phyloP scores from a whole-genome alignment of 257 asterid species.

The Prunella vulgaris region DNA sequence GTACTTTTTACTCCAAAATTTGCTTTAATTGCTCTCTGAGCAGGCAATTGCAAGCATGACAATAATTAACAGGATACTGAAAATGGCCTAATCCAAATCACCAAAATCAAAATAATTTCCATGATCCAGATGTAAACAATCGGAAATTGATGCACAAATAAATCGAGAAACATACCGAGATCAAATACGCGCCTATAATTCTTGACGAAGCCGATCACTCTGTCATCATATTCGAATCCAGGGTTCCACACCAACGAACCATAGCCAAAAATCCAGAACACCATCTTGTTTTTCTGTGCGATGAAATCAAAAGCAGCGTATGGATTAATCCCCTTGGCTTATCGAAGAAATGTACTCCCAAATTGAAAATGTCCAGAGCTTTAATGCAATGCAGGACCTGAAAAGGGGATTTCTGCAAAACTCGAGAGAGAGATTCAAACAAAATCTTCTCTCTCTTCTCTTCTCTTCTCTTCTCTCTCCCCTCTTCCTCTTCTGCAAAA shows the following conservation, averaged over 20 bases:
- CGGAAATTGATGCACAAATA: neutral
- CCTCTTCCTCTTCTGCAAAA: neutral
- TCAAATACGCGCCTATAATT: conserved; percentile 79
- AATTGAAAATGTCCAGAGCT: neutral
- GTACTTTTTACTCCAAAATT: neutral
- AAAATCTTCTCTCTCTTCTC: conserved; percentile 3
- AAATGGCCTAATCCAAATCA: neutral
- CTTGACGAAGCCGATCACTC: conserved; percentile 69
- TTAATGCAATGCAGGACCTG: conserved; percentile 6
- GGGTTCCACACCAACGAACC: conserved; percentile 98
- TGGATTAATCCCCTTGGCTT: conserved; percentile 9
- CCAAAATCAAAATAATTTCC: neutral
- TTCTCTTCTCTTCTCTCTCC: neutral
- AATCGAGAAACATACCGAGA: conserved; percentile 7
- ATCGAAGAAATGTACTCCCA: neutral
- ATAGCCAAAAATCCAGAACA: conserved; percentile 80
- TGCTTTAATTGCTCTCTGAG: neutral
- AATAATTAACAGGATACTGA: neutral
- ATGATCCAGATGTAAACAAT: neutral
- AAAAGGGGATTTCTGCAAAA: neutral
- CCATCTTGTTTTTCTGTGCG: conserved; percentile 43
- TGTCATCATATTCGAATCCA: conserved; percentile 76
- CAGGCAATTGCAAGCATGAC: neutral
- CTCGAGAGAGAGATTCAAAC: conserved; percentile 23
- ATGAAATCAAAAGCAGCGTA: neutral